Evolutionary conservation across 352 stramenopile species (phyloP).

Genomic region (Pilasporangium apinafurcum): DNA sequence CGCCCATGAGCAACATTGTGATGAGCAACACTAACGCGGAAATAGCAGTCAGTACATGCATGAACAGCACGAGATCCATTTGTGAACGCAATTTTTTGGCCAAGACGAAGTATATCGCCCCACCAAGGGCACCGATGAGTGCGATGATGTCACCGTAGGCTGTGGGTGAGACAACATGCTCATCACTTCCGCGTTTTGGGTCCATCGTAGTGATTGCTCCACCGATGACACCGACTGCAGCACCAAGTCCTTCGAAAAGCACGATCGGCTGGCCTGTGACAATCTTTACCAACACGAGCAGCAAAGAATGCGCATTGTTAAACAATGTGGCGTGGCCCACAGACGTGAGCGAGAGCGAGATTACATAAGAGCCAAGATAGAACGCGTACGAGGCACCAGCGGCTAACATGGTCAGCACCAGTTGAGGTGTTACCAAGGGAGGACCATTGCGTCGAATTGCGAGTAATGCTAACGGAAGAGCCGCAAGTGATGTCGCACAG

Average conservation of each 20-base stretch:
- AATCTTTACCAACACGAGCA: conserved; percentile 75
- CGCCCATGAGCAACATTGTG: conserved; percentile 50
- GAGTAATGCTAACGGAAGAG: conserved; percentile 36
- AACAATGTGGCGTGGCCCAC: conserved; percentile 80
- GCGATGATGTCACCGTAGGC: conserved; percentile 62
- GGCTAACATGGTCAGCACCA: conserved; percentile 35
- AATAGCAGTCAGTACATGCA: conserved; percentile 48
- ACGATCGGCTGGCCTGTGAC: conserved; percentile 46
- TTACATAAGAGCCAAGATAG: conserved; percentile 66
- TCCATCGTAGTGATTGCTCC: conserved; percentile 71
- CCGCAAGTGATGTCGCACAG: conserved; percentile 50
- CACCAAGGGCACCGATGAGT: conserved; percentile 55
- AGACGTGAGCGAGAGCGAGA: conserved; percentile 61
- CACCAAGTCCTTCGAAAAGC: conserved; percentile 55
- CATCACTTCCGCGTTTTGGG: conserved; percentile 16
- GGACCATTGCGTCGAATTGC: conserved; percentile 27
- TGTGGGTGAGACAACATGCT: conserved; percentile 41
- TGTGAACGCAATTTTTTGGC: conserved; percentile 70
- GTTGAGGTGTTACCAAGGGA: conserved; percentile 17
- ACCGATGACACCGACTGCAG: conserved; percentile 61
- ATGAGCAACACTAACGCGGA: conserved; percentile 46
- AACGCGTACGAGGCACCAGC: conserved; percentile 62
- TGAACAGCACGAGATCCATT: conserved; percentile 70
- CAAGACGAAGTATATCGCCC: conserved; percentile 69
- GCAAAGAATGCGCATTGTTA: conserved; percentile 76